Evolutionary conservation across 306 rosid genomes (phyloP), one percentile per base, ranked within the genome.

Genomic region (Acacia acuminata): DNA sequence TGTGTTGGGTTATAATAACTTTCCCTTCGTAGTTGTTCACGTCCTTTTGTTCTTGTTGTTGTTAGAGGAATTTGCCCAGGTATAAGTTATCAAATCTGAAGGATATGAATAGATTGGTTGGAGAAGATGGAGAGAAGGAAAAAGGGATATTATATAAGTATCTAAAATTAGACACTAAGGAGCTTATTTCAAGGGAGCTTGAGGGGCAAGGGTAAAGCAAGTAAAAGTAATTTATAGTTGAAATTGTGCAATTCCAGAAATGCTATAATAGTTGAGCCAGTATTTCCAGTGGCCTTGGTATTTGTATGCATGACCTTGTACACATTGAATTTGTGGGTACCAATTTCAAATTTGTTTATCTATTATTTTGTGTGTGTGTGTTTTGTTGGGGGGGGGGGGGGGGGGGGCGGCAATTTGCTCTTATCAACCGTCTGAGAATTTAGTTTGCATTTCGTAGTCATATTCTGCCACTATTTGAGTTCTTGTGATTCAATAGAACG

Each of bases 401-500:
- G 15, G 19, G 75, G 27, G 27, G 6, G 27, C 1, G 27, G 27
- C 1, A 0, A 27, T 27, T 20, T 38, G 16, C 53, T 74, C n/a
- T 47, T 75, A 19, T 43, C n/a, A 32, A 19, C 51, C 36, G 1
- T 32, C 36, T 20, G 71, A 51, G 25, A 40, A 50, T 22, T 30
- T 38, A 44, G n/a, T 19, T 70, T 11, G 44, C 27, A 5, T 12
- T 71, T 24, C 24, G 16, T 44, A 16, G n/a, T 42, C 40, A 22
- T 48, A 22, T 38, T 44, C 42, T 67, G 60, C 12, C 40, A 71
- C 17, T n/a, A 36, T 75, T 78, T 25, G 63, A 42, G 68, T 51
- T 78, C 44, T 42, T 60, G n/a, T 79, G 40, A 38, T n/a, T 75
- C 50, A 20, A 60, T 16, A 22, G 60, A 76, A 75, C 40, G 20